These are phyloP conservation scores for Eutrema heterophyllum DNA, from an alignment of 345 rosid genomes.

Conservation along the genomic window DNA sequence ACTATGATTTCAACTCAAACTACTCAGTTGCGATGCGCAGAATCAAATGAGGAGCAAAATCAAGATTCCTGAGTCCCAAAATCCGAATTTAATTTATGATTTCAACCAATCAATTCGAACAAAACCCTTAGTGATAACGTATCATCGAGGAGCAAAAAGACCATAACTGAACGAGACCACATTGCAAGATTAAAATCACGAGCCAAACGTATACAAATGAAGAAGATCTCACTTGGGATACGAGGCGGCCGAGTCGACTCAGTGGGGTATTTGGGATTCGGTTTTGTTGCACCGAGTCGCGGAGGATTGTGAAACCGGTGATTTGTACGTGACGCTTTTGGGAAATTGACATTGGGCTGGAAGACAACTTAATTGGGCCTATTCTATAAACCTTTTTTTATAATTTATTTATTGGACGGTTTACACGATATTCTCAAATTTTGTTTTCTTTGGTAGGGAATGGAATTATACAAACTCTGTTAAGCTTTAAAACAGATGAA, in stretches of 20 bases:
- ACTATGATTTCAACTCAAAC: not conserved
- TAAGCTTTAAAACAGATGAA: not conserved
- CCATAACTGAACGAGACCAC: not conserved
- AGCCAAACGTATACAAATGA: not conserved
- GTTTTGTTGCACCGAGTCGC: constrained; percentile 11
- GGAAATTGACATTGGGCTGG: not conserved
- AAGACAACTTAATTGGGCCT: constrained; percentile 1
- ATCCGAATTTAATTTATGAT: not conserved
- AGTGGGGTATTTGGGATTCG: not conserved
- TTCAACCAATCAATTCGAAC: not conserved
- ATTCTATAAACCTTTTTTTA: not conserved
- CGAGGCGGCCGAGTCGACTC: constrained; percentile 21
- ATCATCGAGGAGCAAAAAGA: not conserved
- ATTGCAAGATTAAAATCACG: not conserved
- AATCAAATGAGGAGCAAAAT: not conserved
- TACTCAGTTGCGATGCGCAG: not conserved
- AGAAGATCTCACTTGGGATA: constrained; percentile 22
- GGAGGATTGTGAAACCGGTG: not conserved
- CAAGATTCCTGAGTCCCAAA: not conserved
- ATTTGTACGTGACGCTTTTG: not conserved
- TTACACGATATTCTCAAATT: not conserved
- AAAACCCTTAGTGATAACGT: not conserved
- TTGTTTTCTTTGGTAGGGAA: not conserved
- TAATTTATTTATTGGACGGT: too few species aligned
- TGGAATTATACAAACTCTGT: not conserved